These are phyloP conservation scores for Sugiyamaella xylanicola DNA, from an alignment of 1,139 yeast genomes.

Conservation along the genomic window DNA sequence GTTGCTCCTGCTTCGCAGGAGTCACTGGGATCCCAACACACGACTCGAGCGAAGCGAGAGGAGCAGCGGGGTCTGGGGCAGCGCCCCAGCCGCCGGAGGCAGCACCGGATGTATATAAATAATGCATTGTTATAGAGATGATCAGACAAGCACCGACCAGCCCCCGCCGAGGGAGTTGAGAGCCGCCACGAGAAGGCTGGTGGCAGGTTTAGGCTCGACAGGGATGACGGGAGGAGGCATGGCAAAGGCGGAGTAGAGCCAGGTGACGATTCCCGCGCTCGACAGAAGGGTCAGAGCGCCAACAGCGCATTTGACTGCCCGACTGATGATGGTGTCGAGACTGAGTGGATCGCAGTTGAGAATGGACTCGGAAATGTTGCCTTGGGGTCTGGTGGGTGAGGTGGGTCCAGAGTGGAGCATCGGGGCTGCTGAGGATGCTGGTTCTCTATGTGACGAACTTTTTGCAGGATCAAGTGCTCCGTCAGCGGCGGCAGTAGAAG, in stretches of 20 bases:
- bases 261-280: slow-evolving; percentile 27
- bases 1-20: neutral
- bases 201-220: slow-evolving; percentile 12
- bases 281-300: slow-evolving; percentile 29
- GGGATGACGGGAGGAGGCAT: slow-evolving; percentile 12
- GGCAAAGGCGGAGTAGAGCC: slow-evolving; percentile 19
- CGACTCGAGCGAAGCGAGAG: no score
- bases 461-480: neutral
- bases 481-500: neutral
- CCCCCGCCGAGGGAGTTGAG: slow-evolving; percentile 31
- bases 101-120: neutral
- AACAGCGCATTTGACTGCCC: slow-evolving; percentile 26
- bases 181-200: slow-evolving; percentile 21
- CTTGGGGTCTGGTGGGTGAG: slow-evolving; percentile 15
- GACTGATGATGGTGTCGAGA: slow-evolving; percentile 23
- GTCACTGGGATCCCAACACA: no score
- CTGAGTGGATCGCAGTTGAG: slow-evolving; percentile 36
- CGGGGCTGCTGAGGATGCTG: neutral
- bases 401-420: neutral
- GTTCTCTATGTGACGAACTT: neutral
- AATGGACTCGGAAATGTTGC: slow-evolving; percentile 32
- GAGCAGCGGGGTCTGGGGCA: neutral
- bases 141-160: slow-evolving; percentile 27
- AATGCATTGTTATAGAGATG: slow-evolving; percentile 7
- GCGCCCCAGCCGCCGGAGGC: neutral